phyloP scores from a whole-genome alignment of 257 asterid species.

The Solanum lycopersicoides region DNA sequence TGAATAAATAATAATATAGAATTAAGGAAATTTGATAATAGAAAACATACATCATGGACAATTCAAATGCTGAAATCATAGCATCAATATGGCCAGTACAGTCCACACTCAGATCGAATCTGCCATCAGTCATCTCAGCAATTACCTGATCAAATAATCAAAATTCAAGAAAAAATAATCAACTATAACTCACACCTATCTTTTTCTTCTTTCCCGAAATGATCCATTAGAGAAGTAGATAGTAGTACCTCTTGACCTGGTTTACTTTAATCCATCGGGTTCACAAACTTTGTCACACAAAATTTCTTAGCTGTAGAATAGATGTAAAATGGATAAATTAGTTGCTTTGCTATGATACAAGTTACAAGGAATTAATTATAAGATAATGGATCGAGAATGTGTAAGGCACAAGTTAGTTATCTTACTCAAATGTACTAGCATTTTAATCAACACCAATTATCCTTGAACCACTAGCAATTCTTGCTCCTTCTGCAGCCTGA shows the following conservation, averaged over 20 bases:
- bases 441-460: slow-evolving; percentile 60
- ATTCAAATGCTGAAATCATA: slow-evolving; percentile 81
- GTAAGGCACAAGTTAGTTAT: background rate
- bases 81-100: slow-evolving; percentile 68
- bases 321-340: no score
- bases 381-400: no score
- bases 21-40: background rate
- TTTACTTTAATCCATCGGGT: slow-evolving; percentile 51
- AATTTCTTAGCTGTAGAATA: slow-evolving; percentile 39
- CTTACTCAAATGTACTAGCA: slow-evolving; percentile 41
- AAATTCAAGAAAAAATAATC: background rate
- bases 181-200: no score
- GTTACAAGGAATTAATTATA: no score
- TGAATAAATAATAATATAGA: no score
- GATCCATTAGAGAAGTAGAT: background rate
- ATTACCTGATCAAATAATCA: slow-evolving; percentile 29
- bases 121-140: slow-evolving; percentile 46
- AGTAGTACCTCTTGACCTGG: slow-evolving; percentile 63
- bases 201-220: no score
- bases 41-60: slow-evolving; percentile 50
- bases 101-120: slow-evolving; percentile 73
- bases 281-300: slow-evolving; percentile 72
- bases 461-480: slow-evolving; percentile 75
- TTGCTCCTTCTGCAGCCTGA: slow-evolving; percentile 86
- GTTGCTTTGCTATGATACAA: no score